Evolutionary conservation across 2,329 filamentous ascomycete genomes (phyloP), one percentile per base, ranked within the genome.

Genomic region (Colletotrichum kahawae): DNA sequence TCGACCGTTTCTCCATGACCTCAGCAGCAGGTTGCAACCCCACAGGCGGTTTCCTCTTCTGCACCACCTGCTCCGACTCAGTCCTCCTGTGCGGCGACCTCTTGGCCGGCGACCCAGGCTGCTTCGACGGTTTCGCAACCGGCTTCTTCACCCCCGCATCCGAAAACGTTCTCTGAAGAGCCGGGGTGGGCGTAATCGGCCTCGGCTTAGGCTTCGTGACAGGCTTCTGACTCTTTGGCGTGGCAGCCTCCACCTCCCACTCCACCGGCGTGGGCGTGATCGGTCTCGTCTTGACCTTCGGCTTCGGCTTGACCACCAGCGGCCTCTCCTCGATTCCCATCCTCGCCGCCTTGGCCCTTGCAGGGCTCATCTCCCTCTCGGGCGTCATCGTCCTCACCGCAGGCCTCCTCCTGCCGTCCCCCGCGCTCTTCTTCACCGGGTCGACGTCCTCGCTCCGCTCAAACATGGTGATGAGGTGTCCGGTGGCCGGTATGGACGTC

Each of bases 381-480:
- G 84, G 82, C 12, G 83, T 85, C 57, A 81, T 74, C 16, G 82
- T 76, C 63, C 79, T 82, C 73, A 79, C 57, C 56, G 77, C 80
- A 5, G 79, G 76, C 59, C 75, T 78, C 66, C 56, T 66, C 54
- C 64, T 48, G 10, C n/a, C 13, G 43, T 59, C 68, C n/a, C 75
- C 59, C 12, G 62, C n/a, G 67, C 65, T 77, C 70, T 80, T 85
- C 79, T 85, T 86, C 7, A 82, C 79, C 5, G 83, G 82, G 59
- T 84, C 82, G n/a, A 77, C 78, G 18, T 77, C 66, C 16, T 51
- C 73, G 7, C 29, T 78, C 43, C 62, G 36, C 83, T 95, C 93
- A 78, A 95, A 95, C 84, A 94, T 88, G 51, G 90, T 90, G 69
- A 95, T 92, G 24, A 95, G 85, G 6, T 92, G 90, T 4, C 87